Evolutionary conservation across 768 basidiomycete genomes (phyloP).

Genomic region (Amanita inopinata): DNA sequence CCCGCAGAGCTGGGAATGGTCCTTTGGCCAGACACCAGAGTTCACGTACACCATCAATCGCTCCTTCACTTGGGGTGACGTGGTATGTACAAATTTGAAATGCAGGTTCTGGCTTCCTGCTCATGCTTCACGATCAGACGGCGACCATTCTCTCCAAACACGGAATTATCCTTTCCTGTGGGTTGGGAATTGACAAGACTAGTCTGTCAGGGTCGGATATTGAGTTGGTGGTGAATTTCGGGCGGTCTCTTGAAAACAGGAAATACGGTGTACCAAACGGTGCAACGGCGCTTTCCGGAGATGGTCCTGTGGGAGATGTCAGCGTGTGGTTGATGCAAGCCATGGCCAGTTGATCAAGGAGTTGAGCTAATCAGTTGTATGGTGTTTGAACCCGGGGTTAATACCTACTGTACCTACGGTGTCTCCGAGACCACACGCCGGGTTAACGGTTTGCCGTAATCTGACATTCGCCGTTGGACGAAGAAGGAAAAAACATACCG

Average conservation of each 20-base stretch:
- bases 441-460: too few relatives aligned
- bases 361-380: background rate
- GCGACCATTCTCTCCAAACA: conserved; percentile 52
- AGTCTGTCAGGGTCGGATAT: background rate
- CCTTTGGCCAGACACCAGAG: conserved; percentile 88
- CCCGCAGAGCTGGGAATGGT: conserved; percentile 83
- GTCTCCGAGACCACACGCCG: too few relatives aligned
- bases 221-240: background rate
- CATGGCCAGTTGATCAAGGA: background rate
- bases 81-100: conserved; percentile 27
- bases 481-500: too few relatives aligned
- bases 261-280: background rate
- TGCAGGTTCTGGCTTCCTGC: background rate
- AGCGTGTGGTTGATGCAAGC: conserved; percentile 1
- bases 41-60: conserved; percentile 55
- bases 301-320: background rate
- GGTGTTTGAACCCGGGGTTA: too few relatives aligned
- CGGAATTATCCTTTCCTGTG: conserved; percentile 49
- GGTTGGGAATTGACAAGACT: conserved; percentile 19
- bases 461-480: too few relatives aligned
- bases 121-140: conserved; percentile 21
- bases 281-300: background rate
- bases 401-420: too few relatives aligned
- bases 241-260: conserved; percentile 3
- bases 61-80: conserved; percentile 42